Percentiles rank a stretch among this genome's conserved stretches.
Evolutionary conservation across 1,139 yeast genomes (phyloP).

Genomic region (Sugiyamaella pinicola): DNA sequence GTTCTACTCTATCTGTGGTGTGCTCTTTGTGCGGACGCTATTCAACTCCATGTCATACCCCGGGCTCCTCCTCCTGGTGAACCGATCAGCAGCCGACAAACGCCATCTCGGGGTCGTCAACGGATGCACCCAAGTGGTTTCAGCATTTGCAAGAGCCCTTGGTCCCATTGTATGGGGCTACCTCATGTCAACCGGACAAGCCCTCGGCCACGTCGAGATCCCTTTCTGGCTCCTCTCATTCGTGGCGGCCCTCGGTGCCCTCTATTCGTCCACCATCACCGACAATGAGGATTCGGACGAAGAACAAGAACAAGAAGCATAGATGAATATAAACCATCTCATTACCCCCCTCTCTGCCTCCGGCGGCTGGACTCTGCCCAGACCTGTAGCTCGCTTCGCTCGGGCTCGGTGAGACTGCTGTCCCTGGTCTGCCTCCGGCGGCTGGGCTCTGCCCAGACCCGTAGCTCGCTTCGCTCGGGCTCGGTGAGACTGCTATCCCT

Average conservation of each 20-base stretch:
- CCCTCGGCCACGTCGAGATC: slow-evolving; percentile 49
- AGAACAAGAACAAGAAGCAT: slow-evolving; percentile 17
- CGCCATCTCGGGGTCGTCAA: slow-evolving; percentile 41
- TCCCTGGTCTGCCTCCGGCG: no score
- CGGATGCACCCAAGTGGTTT: slow-evolving; percentile 43
- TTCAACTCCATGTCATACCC: slow-evolving; percentile 37
- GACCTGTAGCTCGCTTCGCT: slow-evolving; percentile 6
- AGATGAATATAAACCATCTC: not conserved
- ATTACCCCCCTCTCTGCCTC: slow-evolving; percentile 1
- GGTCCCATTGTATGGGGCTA: slow-evolving; percentile 65
- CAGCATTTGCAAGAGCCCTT: slow-evolving; percentile 57
- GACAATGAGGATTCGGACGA: slow-evolving; percentile 39
- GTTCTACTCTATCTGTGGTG: slow-evolving; percentile 17
- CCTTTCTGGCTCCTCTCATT: slow-evolving; percentile 54
- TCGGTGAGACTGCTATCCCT: no score
- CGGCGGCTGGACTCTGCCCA: slow-evolving; percentile 13
- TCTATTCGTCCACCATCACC: slow-evolving; percentile 44
- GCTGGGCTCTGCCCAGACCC: slow-evolving; percentile 12
- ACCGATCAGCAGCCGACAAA: slow-evolving; percentile 39
- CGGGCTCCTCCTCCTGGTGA: slow-evolving; percentile 37
- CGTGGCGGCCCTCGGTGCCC: slow-evolving; percentile 32
- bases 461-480: no score
- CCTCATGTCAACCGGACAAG: slow-evolving; percentile 54
- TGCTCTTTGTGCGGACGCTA: slow-evolving; percentile 28
- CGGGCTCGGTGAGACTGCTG: no score